These are phyloP conservation scores for Ochetophila trinervis DNA, from an alignment of 306 rosid genomes.

Conservation along the genomic window DNA sequence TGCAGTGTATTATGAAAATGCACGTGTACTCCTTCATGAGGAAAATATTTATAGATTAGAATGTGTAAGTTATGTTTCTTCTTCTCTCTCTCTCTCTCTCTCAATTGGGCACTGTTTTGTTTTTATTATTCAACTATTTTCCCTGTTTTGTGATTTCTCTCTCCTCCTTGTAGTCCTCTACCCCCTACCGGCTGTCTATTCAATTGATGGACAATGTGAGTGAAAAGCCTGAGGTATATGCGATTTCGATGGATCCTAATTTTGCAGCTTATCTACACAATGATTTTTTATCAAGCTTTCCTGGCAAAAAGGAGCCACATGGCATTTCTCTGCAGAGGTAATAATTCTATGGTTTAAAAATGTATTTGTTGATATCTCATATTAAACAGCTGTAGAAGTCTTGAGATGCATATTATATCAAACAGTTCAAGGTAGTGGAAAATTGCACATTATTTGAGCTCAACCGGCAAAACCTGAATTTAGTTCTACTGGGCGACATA, in stretches of 20 bases:
- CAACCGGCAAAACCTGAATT: no score
- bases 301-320: constrained; percentile 62
- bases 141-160: neutral
- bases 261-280: constrained; percentile 82
- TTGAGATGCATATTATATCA: neutral
- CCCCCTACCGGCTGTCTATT: constrained; percentile 52
- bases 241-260: constrained; percentile 87
- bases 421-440: neutral
- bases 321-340: constrained; percentile 74
- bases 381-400: neutral
- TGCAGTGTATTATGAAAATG: constrained; percentile 79
- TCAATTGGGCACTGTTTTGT: neutral
- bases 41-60: constrained; percentile 84
- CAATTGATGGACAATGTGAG: constrained; percentile 88
- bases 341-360: constrained; percentile 13
- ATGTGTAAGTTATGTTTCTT: constrained; percentile 54
- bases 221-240: constrained; percentile 86
- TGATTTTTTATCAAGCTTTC: constrained; percentile 63
- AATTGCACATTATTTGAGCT: no score
- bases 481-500: no score
- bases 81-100: neutral
- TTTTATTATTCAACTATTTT: neutral
- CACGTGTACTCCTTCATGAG: constrained; percentile 86
- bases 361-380: neutral
- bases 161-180: constrained; percentile 53